Evolutionary conservation across 129 eudicot genomes (phyloP), one percentile per base, ranked within the genome.

Genomic region (Chrysanthemum seticuspe): DNA sequence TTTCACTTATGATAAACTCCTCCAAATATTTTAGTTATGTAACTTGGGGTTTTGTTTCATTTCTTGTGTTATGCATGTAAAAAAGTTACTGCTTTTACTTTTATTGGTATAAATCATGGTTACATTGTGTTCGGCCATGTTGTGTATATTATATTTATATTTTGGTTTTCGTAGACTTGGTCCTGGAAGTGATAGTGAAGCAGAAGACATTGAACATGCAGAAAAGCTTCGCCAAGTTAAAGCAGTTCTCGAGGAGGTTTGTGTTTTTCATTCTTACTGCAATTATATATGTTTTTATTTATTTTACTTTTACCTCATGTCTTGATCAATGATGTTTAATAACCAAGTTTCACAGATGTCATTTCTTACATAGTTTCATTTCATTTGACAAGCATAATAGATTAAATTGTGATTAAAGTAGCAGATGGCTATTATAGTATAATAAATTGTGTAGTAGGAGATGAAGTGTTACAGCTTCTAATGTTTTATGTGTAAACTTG

Each of bases 141-240:
- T 50, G 15, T 67, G 34, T 57, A 76, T 67, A 62, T 76, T 18
- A 70, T 34, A 29, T 74, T 57, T 12, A 55, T 45, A 65, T 73
- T 55, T 31, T 74, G 45, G 31, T 55, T 82, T 63, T 3, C 48
- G 13, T 73, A 90, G 96, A 82, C 91, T 87, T 81, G 87, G 83
- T 65, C 86, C 81, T 23, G 94, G 79, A 75, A 90, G 96, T 81
- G 96, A 90, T 64, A 85, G 94, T 27, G 96, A 90, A 72, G 93
- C 96, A 27, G 96, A 90, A 76, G 96, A 85, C 59, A 74, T 83
- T 68, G 93, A 87, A 80, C 96, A 90, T 83, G 96, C 96, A 10
- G 96, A 90, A 77, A 90, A 90, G 65, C 93, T 90, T 50, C 96
- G 96, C 62, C 92, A 85, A 90, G 96, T 90, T 59, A 90, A 85